phyloP scores from a whole-genome alignment of 1,284 basidiomycete genomes.

The Volvariella surrecta region DNA sequence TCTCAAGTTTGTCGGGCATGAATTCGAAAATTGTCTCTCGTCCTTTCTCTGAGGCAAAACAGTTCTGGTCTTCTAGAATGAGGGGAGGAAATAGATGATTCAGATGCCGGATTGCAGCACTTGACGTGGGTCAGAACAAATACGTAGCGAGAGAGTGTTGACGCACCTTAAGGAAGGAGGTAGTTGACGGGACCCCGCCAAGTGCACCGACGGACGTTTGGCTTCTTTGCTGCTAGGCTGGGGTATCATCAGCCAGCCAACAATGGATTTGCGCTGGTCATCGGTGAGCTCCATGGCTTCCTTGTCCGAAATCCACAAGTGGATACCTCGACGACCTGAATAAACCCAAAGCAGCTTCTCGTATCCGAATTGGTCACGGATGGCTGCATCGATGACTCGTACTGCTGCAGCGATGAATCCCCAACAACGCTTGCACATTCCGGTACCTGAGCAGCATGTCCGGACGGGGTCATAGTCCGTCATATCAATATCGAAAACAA shows the following conservation, averaged over 20 bases:
- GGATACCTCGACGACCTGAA: conserved; percentile 96
- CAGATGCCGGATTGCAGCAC: conserved; percentile 46
- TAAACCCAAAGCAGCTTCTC: conserved; percentile 92
- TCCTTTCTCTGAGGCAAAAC: conserved; percentile 66
- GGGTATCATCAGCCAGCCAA: conserved; percentile 83
- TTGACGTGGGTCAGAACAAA: conserved; percentile 16
- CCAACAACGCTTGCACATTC: conserved; percentile 94
- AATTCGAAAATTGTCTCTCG: conserved; percentile 73
- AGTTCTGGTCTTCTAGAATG: conserved; percentile 82
- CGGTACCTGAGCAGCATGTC: conserved; percentile 90
- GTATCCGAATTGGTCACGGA: conserved; percentile 85
- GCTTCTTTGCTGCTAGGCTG: conserved; percentile 85
- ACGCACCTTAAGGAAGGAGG: conserved; percentile 70
- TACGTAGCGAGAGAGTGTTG: conserved; percentile 3
- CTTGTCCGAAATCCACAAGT: conserved; percentile 94
- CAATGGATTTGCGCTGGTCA: conserved; percentile 82
- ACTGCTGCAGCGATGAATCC: conserved; percentile 91
- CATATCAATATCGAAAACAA: conserved; percentile 99
- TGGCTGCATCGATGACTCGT: conserved; percentile 72
- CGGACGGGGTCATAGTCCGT: conserved; percentile 97
- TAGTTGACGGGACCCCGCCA: no score
- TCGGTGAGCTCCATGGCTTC: conserved; percentile 88
- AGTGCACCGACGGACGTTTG: conserved; percentile 27
- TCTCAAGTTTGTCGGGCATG: conserved; percentile 56
- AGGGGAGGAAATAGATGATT: conserved; percentile 55